These are phyloP conservation scores for Cladophialophora carrionii DNA, from an alignment of 2,329 filamentous ascomycete species.

Conservation along the genomic window DNA sequence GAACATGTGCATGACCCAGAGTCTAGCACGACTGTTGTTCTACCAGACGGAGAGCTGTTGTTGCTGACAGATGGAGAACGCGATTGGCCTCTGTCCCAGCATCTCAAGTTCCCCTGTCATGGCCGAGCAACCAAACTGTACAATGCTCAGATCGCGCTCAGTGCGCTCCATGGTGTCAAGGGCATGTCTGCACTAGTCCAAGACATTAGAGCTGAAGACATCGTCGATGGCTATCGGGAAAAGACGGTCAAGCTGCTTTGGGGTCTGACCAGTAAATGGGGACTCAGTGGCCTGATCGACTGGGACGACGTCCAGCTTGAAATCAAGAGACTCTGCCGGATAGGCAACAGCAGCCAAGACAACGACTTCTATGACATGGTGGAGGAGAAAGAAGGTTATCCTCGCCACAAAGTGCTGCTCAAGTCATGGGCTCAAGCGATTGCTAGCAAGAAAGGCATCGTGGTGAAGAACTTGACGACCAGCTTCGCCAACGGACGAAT, in stretches of 20 bases:
- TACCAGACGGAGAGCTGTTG: conserved; percentile 52
- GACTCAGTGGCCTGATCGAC: conserved; percentile 58
- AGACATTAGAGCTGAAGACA: conserved; percentile 58
- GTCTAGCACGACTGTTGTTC: conserved; percentile 50
- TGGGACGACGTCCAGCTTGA: conserved; percentile 59
- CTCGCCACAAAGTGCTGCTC: conserved; percentile 48
- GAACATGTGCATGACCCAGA: conserved; percentile 40
- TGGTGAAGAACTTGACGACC: conserved; percentile 60
- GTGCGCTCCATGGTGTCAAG: conserved; percentile 53
- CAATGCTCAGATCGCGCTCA: conserved; percentile 63
- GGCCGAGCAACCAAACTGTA: conserved; percentile 60
- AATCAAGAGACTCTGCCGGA: conserved; percentile 48
- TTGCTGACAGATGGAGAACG: conserved; percentile 37
- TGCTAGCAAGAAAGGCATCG: conserved; percentile 51
- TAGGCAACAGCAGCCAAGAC: conserved; percentile 29
- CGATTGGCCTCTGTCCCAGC: conserved; percentile 57
- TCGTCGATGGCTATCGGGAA: conserved; percentile 67
- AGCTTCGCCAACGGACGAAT: conserved; percentile 60
- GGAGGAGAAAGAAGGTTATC: conserved; percentile 41
- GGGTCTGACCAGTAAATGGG: conserved; percentile 62
- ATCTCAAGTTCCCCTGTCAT: conserved; percentile 61
- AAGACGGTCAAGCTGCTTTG: conserved; percentile 65
- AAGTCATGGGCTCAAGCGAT: conserved; percentile 60
- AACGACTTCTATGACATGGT: conserved; percentile 36
- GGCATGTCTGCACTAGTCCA: conserved; percentile 49